Percentiles rank a stretch among this genome's conserved stretches.
Conservation (phyloP, 2,329 filamentous ascomycete species). For the Sarocladium brachiariae region DNA sequence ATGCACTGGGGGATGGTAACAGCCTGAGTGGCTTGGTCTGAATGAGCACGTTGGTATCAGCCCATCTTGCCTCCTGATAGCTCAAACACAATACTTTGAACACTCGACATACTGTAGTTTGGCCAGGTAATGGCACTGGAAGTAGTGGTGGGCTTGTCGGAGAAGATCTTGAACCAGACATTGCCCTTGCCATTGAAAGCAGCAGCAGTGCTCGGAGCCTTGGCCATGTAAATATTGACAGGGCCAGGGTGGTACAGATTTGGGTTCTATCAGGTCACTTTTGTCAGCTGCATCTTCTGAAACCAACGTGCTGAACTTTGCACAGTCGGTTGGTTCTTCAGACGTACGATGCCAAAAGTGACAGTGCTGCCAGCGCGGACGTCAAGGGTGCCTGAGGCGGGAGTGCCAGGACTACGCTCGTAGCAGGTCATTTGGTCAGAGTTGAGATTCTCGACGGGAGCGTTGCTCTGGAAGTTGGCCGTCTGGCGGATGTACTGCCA, state of each 20-base stretch:
- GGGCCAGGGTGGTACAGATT: constrained; percentile 35
- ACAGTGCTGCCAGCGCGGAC: constrained; percentile 31
- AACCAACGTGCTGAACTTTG: no score
- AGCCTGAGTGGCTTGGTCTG: constrained; percentile 25
- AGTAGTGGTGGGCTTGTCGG: constrained; percentile 27
- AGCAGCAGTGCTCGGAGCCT: constrained; percentile 26
- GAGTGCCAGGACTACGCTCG: constrained; percentile 18
- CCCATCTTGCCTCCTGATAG: no score
- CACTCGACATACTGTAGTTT: constrained; percentile 22
- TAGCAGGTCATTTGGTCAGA: constrained; percentile 27
- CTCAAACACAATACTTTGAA: no score
- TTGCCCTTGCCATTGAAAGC: constrained; percentile 30
- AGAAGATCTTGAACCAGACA: constrained; percentile 33
- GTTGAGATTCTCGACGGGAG: constrained; percentile 23
- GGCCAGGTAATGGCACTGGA: constrained; percentile 31
- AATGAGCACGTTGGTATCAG: background rate
- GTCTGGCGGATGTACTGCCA: constrained; percentile 26
- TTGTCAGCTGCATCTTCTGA: no score
- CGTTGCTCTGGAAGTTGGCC: constrained; percentile 26
- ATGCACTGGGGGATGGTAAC: constrained; percentile 37
- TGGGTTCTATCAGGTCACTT: constrained; percentile 13
- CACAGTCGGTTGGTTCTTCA: no score
- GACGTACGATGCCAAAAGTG: constrained; percentile 29
- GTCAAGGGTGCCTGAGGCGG: constrained; percentile 19
- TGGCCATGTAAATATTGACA: constrained; percentile 29